Percentiles rank a stretch among this genome's conserved stretches.
These are phyloP conservation scores for Tilletia walkeri DNA, from an alignment of 1,284 basidiomycete species.

Conservation along the genomic window DNA sequence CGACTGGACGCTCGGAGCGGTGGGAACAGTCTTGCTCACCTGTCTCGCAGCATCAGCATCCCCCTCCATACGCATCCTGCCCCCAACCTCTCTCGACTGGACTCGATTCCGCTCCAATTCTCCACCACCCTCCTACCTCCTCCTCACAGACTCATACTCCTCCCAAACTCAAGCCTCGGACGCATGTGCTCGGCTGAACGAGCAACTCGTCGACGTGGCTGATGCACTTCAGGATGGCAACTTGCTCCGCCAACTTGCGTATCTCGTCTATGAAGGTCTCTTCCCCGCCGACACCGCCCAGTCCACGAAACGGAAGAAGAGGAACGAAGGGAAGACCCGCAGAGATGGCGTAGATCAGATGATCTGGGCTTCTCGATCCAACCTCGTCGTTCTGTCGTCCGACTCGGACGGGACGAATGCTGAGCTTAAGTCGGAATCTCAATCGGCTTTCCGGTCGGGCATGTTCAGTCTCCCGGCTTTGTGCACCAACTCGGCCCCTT, in stretches of 20 bases:
- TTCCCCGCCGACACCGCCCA: not conserved
- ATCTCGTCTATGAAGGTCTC: not conserved
- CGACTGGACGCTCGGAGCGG: no score
- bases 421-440: not conserved
- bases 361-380: not conserved
- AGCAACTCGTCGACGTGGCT: not conserved
- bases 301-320: not conserved
- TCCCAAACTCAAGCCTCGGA: not conserved
- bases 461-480: not conserved
- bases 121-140: not conserved
- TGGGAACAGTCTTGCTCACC: no score
- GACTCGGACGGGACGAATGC: not conserved
- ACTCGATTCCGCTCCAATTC: not conserved
- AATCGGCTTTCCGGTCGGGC: not conserved
- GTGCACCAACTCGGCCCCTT: conserved; percentile 14
- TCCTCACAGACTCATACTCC: not conserved
- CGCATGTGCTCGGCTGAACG: not conserved
- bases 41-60: not conserved
- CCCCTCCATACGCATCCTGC: not conserved
- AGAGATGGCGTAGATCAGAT: not conserved
- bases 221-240: not conserved
- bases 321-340: no score
- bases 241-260: not conserved
- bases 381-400: not conserved
- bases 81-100: conserved; percentile 5